Evolutionary conservation across 2,329 filamentous ascomycete genomes (phyloP).

Genomic region (Botrytis fragariae): DNA sequence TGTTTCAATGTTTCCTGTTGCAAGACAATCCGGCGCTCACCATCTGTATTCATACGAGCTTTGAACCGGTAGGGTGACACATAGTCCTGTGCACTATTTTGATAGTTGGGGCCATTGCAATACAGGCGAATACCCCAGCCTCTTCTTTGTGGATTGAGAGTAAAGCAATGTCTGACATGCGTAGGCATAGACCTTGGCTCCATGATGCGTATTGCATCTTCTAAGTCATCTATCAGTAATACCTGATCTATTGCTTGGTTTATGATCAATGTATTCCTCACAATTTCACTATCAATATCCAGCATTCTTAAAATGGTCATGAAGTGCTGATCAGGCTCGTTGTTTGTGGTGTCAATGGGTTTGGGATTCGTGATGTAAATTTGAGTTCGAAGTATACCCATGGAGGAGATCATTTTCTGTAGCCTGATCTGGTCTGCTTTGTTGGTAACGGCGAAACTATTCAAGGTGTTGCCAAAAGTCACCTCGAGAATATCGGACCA

Average conservation of each 20-base stretch:
- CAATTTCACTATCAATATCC: constrained; percentile 75
- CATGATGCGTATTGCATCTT: constrained; percentile 68
- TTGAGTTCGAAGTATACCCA: constrained; percentile 43
- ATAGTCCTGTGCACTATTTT: constrained; percentile 48
- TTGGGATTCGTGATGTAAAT: constrained; percentile 54
- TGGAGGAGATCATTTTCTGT: constrained; percentile 59
- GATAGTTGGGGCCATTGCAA: constrained; percentile 41
- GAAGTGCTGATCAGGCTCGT: constrained; percentile 71
- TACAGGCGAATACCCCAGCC: constrained; percentile 61
- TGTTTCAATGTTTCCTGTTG: constrained; percentile 51
- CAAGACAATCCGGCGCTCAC: constrained; percentile 60
- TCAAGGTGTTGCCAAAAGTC: constrained; percentile 66
- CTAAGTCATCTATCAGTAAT: constrained; percentile 68
- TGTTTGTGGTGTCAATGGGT: constrained; percentile 55
- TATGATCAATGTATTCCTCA: constrained; percentile 82
- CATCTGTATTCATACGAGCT: constrained; percentile 78
- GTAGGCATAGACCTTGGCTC: constrained; percentile 55
- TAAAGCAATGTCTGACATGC: constrained; percentile 73
- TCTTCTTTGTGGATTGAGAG: constrained; percentile 59
- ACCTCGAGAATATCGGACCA: constrained; percentile 85
- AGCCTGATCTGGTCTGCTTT: constrained; percentile 73
- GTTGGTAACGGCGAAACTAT: constrained; percentile 77
- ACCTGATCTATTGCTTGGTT: constrained; percentile 79
- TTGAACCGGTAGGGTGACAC: constrained; percentile 40
- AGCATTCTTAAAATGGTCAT: constrained; percentile 79